Percentiles rank a stretch among this genome's conserved stretches.
These are phyloP conservation scores for Penicillium thymicola DNA, from an alignment of 2,329 filamentous ascomycete species.

Conservation along the genomic window DNA sequence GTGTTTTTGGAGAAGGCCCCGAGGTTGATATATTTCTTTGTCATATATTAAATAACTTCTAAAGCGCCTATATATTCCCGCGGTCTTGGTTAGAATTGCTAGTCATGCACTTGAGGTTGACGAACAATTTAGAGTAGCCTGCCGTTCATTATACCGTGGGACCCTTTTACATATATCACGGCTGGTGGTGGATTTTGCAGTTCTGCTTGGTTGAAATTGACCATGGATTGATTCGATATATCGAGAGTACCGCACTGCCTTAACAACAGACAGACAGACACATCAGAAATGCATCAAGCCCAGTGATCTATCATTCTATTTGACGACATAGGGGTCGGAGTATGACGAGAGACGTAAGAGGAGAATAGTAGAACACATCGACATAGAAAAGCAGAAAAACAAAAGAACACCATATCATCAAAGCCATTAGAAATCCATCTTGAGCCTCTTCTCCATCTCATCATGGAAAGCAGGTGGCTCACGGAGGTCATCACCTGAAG, in stretches of 20 bases:
- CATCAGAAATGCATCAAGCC: neutral
- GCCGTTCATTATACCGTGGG: neutral
- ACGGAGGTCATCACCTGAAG: constrained; percentile 63
- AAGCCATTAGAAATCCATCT: constrained; percentile 57
- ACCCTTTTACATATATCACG: neutral
- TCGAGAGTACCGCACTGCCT: neutral
- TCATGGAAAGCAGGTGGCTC: constrained; percentile 73
- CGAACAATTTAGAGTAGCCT: neutral
- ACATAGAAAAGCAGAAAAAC: constrained; percentile 10
- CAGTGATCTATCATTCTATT: constrained; percentile 19
- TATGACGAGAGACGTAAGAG: constrained; percentile 7
- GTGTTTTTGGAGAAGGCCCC: neutral
- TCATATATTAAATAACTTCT: constrained; percentile 1
- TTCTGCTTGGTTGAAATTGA: neutral
- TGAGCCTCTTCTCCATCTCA: constrained; percentile 90
- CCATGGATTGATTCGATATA: constrained; percentile 11
- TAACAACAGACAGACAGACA: neutral
- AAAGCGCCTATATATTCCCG: neutral
- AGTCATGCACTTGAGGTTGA: neutral
- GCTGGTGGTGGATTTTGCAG: neutral
- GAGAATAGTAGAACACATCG: constrained; percentile 16
- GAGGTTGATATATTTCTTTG: neutral
- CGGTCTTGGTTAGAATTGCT: neutral
- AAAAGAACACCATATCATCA: constrained; percentile 16
- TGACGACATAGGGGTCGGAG: constrained; percentile 6